A percentile compares a stretch with the other conserved stretches of the same genome.
phyloP scores from a whole-genome alignment of 225 moss, liverwort and hornwort genomes.

The Sphagnum contortum region DNA sequence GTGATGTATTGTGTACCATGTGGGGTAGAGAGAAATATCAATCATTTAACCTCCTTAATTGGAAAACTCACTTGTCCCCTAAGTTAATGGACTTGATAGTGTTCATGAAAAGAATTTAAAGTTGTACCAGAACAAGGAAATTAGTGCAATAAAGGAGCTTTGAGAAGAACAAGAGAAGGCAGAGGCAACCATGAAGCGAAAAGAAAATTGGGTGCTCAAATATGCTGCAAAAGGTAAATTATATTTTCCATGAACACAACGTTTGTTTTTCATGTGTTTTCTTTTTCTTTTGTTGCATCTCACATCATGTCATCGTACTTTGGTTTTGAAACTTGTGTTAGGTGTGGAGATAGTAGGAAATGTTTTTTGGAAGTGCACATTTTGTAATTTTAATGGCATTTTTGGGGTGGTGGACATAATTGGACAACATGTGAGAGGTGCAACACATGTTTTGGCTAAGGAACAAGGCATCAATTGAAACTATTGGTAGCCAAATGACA shows the following conservation, averaged over 20 bases:
- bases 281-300: background rate
- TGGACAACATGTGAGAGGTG: background rate
- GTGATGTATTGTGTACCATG: background rate
- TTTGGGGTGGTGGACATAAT: background rate
- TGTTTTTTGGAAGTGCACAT: no score
- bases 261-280: background rate
- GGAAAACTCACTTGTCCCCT: background rate
- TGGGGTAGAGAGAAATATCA: background rate
- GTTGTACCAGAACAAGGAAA: background rate
- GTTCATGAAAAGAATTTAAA: constrained; percentile 1
- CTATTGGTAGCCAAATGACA: background rate
- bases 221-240: background rate
- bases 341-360: no score
- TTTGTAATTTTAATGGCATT: background rate
- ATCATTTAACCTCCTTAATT: background rate
- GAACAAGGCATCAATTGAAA: background rate
- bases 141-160: background rate
- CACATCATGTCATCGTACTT: no score
- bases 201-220: background rate
- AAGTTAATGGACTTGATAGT: background rate
- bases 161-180: background rate
- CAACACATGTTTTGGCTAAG: background rate
- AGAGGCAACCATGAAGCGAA: background rate
- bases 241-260: background rate
- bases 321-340: no score